Percentiles rank a stretch among this genome's conserved stretches.
These are phyloP conservation scores for Colletotrichum destructivum DNA, from an alignment of 2,329 filamentous ascomycete species.

Conservation along the genomic window DNA sequence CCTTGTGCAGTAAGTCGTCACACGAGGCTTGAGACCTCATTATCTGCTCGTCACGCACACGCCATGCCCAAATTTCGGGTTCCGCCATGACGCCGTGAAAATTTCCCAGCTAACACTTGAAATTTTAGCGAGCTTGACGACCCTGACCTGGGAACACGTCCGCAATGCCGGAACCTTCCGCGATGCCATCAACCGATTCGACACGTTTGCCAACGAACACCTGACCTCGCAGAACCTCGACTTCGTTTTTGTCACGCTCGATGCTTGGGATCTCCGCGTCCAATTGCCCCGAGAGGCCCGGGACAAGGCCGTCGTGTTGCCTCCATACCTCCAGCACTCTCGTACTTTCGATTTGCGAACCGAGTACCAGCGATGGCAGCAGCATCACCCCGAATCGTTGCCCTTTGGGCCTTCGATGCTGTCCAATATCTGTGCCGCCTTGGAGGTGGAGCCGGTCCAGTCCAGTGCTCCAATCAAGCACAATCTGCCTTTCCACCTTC, in stretches of 20 bases:
- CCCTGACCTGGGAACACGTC: constrained; percentile 98
- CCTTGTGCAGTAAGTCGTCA: constrained; percentile 91
- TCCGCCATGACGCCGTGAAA: constrained; percentile 46
- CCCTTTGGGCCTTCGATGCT: constrained; percentile 96
- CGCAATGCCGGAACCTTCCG: constrained; percentile 97
- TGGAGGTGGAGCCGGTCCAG: constrained; percentile 98
- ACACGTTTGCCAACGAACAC: constrained; percentile 93
- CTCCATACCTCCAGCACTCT: constrained; percentile 97
- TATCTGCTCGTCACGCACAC: constrained; percentile 31
- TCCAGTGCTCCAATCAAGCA: constrained; percentile 99
- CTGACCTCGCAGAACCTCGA: constrained; percentile 92
- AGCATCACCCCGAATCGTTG: constrained; percentile 96
- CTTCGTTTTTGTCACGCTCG: constrained; percentile 98
- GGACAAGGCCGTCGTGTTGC: constrained; percentile 97
- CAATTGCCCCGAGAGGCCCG: constrained; percentile 97
- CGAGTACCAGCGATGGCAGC: constrained; percentile 98
- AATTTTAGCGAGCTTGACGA: constrained; percentile 89
- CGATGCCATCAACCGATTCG: constrained; percentile 95
- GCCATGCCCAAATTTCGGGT: constrained; percentile 34
- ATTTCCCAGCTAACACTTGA: constrained; percentile 43
- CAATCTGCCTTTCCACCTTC: constrained; percentile 96
- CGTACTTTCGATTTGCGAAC: constrained; percentile 96
- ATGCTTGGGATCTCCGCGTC: constrained; percentile 98
- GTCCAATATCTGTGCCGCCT: constrained; percentile 96
- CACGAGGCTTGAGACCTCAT: constrained; percentile 40